Conservation (phyloP, 495 filamentous ascomycete species). For the Sporormia fimetaria region DNA sequence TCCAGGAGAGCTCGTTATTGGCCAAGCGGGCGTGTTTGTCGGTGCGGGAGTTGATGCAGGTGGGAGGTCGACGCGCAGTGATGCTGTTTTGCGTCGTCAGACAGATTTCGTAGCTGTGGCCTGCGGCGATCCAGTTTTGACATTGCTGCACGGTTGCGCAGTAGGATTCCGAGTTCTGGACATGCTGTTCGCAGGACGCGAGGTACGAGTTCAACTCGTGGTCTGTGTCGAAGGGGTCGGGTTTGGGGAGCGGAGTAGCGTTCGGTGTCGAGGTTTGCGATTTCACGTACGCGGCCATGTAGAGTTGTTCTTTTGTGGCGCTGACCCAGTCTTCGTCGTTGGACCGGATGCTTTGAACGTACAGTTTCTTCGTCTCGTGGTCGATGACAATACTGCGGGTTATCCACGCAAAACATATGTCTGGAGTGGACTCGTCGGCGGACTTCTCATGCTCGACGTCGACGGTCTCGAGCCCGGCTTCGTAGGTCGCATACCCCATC, state of each 20-base stretch:
- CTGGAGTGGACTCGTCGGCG: conserved; percentile 37
- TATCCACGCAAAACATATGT: conserved; percentile 67
- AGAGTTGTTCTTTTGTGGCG: conserved; percentile 26
- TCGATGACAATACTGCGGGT: conserved; percentile 74
- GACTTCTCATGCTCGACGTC: conserved; percentile 31
- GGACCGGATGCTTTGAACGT: conserved; percentile 50
- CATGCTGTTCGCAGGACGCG: background rate
- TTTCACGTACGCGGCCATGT: conserved; percentile 14
- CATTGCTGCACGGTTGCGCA: conserved; percentile 62
- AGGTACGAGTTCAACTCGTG: conserved; percentile 4
- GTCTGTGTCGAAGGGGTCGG: conserved; percentile 7
- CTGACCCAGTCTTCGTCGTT: conserved; percentile 29
- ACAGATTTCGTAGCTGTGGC: conserved; percentile 90
- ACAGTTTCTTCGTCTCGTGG: conserved; percentile 47
- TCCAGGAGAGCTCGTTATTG: conserved; percentile 42
- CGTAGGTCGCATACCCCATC: conserved; percentile 83
- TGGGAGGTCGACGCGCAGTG: conserved; percentile 28
- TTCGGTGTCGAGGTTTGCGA: conserved; percentile 28
- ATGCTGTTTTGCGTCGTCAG: conserved; percentile 66
- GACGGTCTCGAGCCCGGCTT: conserved; percentile 61
- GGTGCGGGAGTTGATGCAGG: conserved; percentile 8
- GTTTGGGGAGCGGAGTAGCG: background rate
- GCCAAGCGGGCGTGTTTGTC: background rate
- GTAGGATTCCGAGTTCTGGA: conserved; percentile 28
- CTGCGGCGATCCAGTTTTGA: conserved; percentile 58